These are phyloP conservation scores for Xylariales sp. DNA, from an alignment of 2,329 filamentous ascomycete genomes.

Conservation along the genomic window DNA sequence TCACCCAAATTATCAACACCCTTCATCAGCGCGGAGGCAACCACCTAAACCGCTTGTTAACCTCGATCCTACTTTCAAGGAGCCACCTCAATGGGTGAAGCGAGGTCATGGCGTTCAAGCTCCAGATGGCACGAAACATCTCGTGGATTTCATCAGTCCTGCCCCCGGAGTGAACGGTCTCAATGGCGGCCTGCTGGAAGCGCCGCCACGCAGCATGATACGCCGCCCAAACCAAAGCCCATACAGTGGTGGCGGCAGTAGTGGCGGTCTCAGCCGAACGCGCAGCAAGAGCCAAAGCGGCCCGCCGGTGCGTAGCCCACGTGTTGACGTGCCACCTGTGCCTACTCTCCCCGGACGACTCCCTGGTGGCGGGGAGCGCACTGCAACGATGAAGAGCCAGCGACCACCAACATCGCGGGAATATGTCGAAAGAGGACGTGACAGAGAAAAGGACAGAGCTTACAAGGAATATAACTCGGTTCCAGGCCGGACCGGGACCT, in stretches of 20 bases:
- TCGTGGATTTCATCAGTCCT: constrained; percentile 23
- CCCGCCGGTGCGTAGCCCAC: constrained; percentile 10
- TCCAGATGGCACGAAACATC: constrained; percentile 22
- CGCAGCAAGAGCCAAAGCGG: constrained; percentile 22
- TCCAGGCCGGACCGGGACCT: constrained; percentile 22
- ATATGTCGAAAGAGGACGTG: constrained; percentile 6
- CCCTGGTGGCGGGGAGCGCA: constrained; percentile 4
- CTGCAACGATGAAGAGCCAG: neutral
- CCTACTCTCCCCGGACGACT: constrained; percentile 14
- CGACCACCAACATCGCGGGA: neutral
- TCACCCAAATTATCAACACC: too few species aligned
- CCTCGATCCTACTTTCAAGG: constrained; percentile 18
- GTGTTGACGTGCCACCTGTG: constrained; percentile 18
- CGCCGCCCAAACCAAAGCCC: constrained; percentile 14
- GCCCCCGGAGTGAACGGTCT: constrained; percentile 11
- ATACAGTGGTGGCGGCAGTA: neutral
- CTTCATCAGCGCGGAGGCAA: constrained; percentile 17
- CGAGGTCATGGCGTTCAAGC: constrained; percentile 25
- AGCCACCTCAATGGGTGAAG: constrained; percentile 24
- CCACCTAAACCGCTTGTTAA: constrained; percentile 23
- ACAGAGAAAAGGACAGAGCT: constrained; percentile 15
- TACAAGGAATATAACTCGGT: constrained; percentile 18
- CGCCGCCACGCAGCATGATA: constrained; percentile 18
- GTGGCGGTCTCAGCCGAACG: constrained; percentile 14
- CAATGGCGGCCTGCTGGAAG: constrained; percentile 9